A percentile compares a stretch with the other conserved stretches of the same genome.
Conservation (phyloP, 2,329 filamentous ascomycete genomes). For the Didymella keratinophila region DNA sequence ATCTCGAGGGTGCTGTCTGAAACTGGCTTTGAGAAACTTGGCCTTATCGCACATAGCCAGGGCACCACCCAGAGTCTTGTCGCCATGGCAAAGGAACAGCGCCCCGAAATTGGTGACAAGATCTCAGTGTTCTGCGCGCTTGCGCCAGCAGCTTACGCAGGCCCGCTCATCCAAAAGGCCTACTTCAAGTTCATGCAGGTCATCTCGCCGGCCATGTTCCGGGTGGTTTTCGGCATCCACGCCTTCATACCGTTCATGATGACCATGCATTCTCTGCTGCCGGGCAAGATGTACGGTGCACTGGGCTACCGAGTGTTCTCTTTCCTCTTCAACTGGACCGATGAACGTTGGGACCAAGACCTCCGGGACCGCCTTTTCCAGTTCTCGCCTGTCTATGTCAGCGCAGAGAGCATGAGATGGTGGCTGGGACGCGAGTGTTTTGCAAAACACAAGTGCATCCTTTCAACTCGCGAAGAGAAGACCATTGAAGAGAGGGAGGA, state of each 20-base stretch:
- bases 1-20: conserved; percentile 80
- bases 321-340: conserved; percentile 88
- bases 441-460: conserved; percentile 82
- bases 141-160: conserved; percentile 89
- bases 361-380: conserved; percentile 86
- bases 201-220: conserved; percentile 78
- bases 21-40: conserved; percentile 84
- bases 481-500: conserved; percentile 65
- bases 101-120: conserved; percentile 81
- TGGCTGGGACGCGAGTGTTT: conserved; percentile 92
- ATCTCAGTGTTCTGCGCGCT: conserved; percentile 91
- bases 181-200: conserved; percentile 92
- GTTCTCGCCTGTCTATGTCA: conserved; percentile 90
- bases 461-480: conserved; percentile 78
- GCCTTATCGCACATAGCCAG: conserved; percentile 86
- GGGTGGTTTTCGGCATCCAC: conserved; percentile 87
- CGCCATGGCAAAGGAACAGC: conserved; percentile 86
- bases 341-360: conserved; percentile 82
- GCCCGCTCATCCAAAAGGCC: conserved; percentile 82
- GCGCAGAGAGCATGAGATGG: conserved; percentile 91
- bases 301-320: conserved; percentile 90
- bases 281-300: conserved; percentile 74
- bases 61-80: conserved; percentile 90
- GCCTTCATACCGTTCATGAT: conserved; percentile 95
- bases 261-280: conserved; percentile 74